These are phyloP conservation scores for Mortierella sp. DNA, from an alignment of 371 early-diverging fungal species.

Conservation along the genomic window DNA sequence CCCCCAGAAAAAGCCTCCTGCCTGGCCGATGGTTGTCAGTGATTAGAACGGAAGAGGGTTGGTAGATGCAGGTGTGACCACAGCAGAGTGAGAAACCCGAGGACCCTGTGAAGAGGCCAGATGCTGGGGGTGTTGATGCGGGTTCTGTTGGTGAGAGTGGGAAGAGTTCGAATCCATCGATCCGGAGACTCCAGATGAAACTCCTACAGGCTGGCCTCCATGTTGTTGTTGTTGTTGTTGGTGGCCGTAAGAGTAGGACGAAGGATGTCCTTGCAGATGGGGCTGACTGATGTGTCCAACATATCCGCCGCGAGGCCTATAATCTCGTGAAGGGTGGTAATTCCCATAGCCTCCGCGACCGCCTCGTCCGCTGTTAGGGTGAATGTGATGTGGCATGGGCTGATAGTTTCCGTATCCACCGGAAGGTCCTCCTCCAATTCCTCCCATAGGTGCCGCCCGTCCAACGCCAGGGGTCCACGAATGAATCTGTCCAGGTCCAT, in stretches of 20 bases:
- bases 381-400: background rate
- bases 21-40: background rate
- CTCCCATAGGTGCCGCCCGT: background rate
- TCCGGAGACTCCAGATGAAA: background rate
- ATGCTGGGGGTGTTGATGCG: background rate
- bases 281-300: background rate
- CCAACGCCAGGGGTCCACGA: constrained; percentile 5
- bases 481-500: background rate
- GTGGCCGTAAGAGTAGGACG: background rate
- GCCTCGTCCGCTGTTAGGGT: constrained; percentile 13
- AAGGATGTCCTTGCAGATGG: background rate
- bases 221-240: background rate
- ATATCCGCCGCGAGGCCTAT: constrained; percentile 9
- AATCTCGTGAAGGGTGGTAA: background rate
- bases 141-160: background rate
- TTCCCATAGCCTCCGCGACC: constrained; percentile 5
- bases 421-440: background rate
- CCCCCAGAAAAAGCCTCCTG: background rate
- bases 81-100: background rate
- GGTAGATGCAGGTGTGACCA: background rate
- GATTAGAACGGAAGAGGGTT: background rate
- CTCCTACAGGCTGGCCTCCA: background rate
- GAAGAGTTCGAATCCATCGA: background rate
- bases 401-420: background rate
- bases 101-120: background rate